phyloP scores from a whole-genome alignment of 768 basidiomycete species.

The Suillus decipiens region DNA sequence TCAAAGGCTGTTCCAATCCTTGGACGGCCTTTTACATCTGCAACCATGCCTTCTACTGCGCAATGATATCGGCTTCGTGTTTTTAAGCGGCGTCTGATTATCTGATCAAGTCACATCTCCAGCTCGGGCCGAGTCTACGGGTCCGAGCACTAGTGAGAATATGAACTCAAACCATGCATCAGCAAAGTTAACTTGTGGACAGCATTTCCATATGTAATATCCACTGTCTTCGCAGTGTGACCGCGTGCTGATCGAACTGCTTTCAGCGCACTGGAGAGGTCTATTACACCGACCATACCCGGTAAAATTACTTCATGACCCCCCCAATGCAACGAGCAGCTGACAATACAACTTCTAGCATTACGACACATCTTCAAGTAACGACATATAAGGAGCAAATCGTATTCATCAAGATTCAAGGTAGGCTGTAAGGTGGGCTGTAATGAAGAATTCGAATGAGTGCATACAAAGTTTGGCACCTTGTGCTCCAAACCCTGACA shows the following conservation, averaged over 20 bases:
- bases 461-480: slow-evolving; percentile 1
- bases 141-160: background rate
- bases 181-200: background rate
- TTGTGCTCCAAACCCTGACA: background rate
- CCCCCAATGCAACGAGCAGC: no score
- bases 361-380: background rate
- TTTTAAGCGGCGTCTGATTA: background rate
- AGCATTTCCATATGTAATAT: background rate
- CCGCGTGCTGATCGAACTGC: background rate
- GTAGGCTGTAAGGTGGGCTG: background rate
- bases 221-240: background rate
- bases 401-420: background rate
- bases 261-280: no score
- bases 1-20: background rate
- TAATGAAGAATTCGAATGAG: background rate
- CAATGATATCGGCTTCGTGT: background rate
- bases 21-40: background rate
- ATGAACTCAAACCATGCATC: background rate
- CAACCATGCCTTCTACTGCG: background rate
- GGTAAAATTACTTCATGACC: background rate
- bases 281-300: background rate
- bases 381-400: background rate
- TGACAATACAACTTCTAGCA: background rate
- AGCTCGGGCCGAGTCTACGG: background rate
- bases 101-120: no score